Conservation (phyloP, 208 protist species). For the Leishmania braziliensis region DNA sequence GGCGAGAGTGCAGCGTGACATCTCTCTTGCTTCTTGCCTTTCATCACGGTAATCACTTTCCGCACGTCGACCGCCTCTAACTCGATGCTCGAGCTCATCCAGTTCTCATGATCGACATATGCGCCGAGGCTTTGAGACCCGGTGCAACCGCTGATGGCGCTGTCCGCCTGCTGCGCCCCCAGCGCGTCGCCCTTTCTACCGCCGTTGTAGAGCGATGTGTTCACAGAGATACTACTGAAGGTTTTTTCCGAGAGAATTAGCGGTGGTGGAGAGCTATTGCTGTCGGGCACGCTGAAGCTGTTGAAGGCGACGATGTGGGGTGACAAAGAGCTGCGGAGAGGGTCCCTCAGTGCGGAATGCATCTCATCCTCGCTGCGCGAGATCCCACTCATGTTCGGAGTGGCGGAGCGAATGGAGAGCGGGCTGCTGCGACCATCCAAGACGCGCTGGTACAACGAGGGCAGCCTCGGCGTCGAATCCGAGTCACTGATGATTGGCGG, state of each 20-base stretch:
- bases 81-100: conserved; percentile 9
- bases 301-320: neutral
- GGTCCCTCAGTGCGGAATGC: neutral
- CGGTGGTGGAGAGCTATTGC: neutral
- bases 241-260: neutral
- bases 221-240: conserved; percentile 6
- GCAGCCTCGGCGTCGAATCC: neutral
- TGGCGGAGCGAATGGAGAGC: neutral
- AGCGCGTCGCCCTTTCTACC: neutral
- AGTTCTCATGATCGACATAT: conserved; percentile 8
- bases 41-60: neutral
- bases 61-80: conserved; percentile 3
- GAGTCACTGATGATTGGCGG: neutral
- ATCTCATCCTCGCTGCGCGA: neutral
- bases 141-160: neutral
- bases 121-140: neutral
- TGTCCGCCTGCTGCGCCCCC: no score
- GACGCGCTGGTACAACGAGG: neutral
- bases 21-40: neutral
- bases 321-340: neutral
- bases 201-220: neutral
- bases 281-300: conserved; percentile 4
- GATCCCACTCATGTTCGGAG: neutral
- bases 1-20: neutral
- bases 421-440: no score